Evolutionary conservation across 129 eudicot genomes (phyloP).

Genomic region (Flaveria robusta): DNA sequence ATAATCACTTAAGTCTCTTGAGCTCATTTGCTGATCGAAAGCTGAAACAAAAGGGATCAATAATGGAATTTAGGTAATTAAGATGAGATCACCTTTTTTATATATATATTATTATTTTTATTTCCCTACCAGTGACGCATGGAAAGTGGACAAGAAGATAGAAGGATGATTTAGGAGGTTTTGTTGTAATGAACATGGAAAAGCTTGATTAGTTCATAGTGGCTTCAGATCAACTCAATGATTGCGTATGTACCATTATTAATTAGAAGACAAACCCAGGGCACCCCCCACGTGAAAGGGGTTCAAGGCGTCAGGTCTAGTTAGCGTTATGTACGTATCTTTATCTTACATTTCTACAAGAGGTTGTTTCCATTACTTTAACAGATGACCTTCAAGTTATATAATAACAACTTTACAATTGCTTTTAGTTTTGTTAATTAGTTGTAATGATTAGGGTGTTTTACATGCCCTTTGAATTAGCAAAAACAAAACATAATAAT

Average conservation of each 20-base stretch:
- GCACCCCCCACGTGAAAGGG: no score
- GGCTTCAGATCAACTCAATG: constrained; percentile 32
- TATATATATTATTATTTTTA: not conserved
- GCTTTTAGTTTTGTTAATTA: not conserved
- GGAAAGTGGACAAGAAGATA: constrained; percentile 24
- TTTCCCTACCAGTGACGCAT: constrained; percentile 4
- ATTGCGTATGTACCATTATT: constrained; percentile 29
- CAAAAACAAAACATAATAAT: constrained; percentile 35
- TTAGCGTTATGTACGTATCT: no score
- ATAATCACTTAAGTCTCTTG: constrained; percentile 10
- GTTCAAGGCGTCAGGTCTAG: no score
- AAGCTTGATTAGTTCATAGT: constrained; percentile 16
- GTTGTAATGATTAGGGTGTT: not conserved
- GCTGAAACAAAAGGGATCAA: constrained; percentile 10
- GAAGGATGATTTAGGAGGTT: constrained; percentile 22
- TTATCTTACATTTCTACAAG: no score
- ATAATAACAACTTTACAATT: no score
- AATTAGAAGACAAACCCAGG: not conserved
- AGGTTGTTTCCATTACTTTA: no score
- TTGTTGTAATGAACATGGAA: constrained; percentile 11
- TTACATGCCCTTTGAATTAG: constrained; percentile 21
- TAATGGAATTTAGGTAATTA: constrained; percentile 19
- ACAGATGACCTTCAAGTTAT: no score
- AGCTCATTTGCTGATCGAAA: constrained; percentile 25
- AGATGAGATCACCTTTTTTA: not conserved